Evolutionary conservation across 352 stramenopile genomes (phyloP), one percentile per base, ranked within the genome.

Genomic region (Globisporangium spinosum): DNA sequence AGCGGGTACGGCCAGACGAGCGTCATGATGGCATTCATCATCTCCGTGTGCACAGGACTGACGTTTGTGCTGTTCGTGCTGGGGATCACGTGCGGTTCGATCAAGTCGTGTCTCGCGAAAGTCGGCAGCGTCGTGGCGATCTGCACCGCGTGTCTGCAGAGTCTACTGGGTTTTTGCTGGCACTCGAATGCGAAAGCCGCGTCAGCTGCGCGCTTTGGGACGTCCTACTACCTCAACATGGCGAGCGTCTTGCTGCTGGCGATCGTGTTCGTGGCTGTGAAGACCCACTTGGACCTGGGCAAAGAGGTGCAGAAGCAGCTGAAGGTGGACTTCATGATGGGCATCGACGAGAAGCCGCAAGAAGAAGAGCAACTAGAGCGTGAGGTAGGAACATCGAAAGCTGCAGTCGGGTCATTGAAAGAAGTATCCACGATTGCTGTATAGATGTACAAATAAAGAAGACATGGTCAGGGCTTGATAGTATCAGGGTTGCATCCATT

Each of bases 151-250:
- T 32, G 64, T 0, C 73, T 80, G 22, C 73, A 90, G 47, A 51
- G 68, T 7, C 51, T 75, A 4, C 32, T 90, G 22, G 67, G 75
- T 1, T 60, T 72, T n/a, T 58, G 85, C 20, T 89, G 82, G 79
- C 68, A 70, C 35, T 56, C 78, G 12, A 71, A 87, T 59, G 79
- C 77, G 0, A 73, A 68, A 20, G 61, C 71, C n/a, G 67, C 66
- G 6, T 55, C 71, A 38, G 27, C 61, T 6, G 75, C 79, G 22
- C 35, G 68, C 57, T 83, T 85, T 27, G 79, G 74, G 0, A 82
- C 69, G 17, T 81, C 76, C 0, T 89, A 87, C 23, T 87, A 90
- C 29, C 73, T 90, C 17, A 71, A 70, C n/a, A 62, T 75, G 29
- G 55, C 73, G 23, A 80, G 77, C 60, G 66, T 79, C 29, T 10